A percentile compares a stretch with the other conserved stretches of the same genome.
These are phyloP conservation scores for Magnaporthales sp. DNA, from an alignment of 2,329 filamentous ascomycete species.

Conservation along the genomic window DNA sequence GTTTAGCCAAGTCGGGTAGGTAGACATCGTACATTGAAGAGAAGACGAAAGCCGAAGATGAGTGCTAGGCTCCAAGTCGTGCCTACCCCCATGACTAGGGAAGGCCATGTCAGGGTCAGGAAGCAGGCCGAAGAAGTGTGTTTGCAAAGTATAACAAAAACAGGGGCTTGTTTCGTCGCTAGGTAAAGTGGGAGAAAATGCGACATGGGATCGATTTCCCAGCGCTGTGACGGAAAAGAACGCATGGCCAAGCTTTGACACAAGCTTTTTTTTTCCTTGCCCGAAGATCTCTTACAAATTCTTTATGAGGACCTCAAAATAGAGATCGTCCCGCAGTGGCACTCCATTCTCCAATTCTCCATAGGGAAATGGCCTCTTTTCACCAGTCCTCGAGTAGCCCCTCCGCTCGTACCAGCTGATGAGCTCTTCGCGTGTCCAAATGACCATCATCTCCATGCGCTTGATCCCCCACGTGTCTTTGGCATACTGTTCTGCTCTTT, in stretches of 20 bases:
- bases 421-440: constrained; percentile 32
- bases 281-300: constrained; percentile 13
- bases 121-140: no score
- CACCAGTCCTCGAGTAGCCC: constrained; percentile 30
- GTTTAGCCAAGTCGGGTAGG: no score
- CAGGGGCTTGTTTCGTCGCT: not conserved
- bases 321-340: constrained; percentile 32
- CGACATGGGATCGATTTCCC: not conserved
- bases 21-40: no score
- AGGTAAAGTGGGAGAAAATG: not conserved
- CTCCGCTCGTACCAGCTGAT: constrained; percentile 35
- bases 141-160: not conserved
- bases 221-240: not conserved
- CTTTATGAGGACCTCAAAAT: constrained; percentile 33
- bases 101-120: not conserved
- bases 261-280: not conserved
- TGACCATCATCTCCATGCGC: constrained; percentile 34
- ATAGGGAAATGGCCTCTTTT: constrained; percentile 33
- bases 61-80: not conserved
- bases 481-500: constrained; percentile 29
- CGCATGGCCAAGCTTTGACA: not conserved
- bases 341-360: constrained; percentile 23
- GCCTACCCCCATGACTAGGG: not conserved
- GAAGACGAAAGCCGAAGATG: not conserved
- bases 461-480: constrained; percentile 20